These are phyloP conservation scores for Xylaria nigripes DNA, from an alignment of 495 filamentous ascomycete genomes.

Conservation along the genomic window DNA sequence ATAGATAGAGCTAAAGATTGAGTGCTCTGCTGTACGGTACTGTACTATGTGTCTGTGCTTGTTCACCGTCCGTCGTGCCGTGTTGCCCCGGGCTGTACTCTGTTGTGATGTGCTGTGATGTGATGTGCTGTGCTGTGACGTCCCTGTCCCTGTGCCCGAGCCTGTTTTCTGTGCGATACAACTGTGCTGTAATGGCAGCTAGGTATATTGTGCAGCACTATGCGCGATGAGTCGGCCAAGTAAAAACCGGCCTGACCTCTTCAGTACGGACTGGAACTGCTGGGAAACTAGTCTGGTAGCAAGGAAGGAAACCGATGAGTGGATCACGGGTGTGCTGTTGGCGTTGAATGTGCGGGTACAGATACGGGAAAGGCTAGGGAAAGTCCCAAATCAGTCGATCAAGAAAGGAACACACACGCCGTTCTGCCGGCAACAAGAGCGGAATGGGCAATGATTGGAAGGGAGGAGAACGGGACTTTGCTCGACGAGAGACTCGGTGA, in stretches of 20 bases:
- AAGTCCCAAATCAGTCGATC: constrained; percentile 14
- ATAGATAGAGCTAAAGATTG: constrained; percentile 14
- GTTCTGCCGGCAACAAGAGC: constrained; percentile 24
- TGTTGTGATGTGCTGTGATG: constrained; percentile 4
- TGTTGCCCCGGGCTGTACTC: constrained; percentile 9
- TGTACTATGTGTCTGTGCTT: neutral
- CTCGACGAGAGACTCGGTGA: constrained; percentile 27
- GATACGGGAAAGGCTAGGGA: constrained; percentile 20
- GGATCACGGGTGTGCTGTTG: constrained; percentile 6
- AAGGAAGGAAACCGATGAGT: constrained; percentile 1
- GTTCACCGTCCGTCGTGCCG: constrained; percentile 11
- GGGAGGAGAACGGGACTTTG: constrained; percentile 18
- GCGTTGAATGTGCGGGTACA: constrained; percentile 27
- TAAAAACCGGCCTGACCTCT: constrained; percentile 6
- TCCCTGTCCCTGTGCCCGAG: constrained; percentile 1
- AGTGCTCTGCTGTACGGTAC: constrained; percentile 4
- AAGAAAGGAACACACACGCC: constrained; percentile 20
- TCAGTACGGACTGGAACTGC: constrained; percentile 5
- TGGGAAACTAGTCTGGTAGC: constrained; percentile 4
- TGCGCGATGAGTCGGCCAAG: constrained; percentile 8
- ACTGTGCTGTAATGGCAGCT: neutral
- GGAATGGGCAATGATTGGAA: constrained; percentile 29
- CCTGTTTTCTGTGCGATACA: constrained; percentile 1
- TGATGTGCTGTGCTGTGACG: neutral
- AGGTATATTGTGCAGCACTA: constrained; percentile 5